Conservation (phyloP, 2,329 filamentous ascomycete species). For the Lachnellula cervina region DNA sequence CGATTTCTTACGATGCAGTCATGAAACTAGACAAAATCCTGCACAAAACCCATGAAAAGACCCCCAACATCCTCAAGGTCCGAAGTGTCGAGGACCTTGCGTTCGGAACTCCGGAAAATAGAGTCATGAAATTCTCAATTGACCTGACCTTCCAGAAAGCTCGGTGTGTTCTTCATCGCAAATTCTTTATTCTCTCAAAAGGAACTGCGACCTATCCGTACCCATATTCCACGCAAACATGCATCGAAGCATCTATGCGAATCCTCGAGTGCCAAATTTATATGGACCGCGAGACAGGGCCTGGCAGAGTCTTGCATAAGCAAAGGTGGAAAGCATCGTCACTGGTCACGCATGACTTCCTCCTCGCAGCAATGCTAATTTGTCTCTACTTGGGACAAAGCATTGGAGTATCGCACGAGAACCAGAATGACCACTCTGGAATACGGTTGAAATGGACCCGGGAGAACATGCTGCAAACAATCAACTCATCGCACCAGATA, state of each 20-base stretch:
- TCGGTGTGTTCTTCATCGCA: not conserved
- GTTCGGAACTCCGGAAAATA: constrained; percentile 47
- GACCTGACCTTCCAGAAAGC: not conserved
- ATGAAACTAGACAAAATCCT: constrained; percentile 45
- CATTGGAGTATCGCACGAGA: constrained; percentile 3
- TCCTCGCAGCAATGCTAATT: constrained; percentile 25
- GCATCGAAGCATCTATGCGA: constrained; percentile 43
- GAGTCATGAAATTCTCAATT: constrained; percentile 15
- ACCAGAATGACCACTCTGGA: not conserved
- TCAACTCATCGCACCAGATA: constrained; percentile 18
- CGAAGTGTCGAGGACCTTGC: not conserved
- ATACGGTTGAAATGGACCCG: constrained; percentile 17
- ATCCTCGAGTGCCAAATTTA: constrained; percentile 43
- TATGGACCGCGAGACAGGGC: not conserved
- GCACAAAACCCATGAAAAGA: constrained; percentile 38
- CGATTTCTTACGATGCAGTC: constrained; percentile 46
- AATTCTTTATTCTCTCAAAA: constrained; percentile 32
- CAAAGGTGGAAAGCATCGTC: constrained; percentile 19
- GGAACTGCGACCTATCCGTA: constrained; percentile 37
- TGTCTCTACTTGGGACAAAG: constrained; percentile 22
- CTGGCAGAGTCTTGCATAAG: not conserved
- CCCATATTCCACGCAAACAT: constrained; percentile 46
- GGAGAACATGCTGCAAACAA: constrained; percentile 17
- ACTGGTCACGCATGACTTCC: constrained; percentile 21
- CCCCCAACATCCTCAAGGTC: constrained; percentile 21